These are phyloP conservation scores for Zygosaccharomyces pseudorouxii DNA, from an alignment of 805 yeast genomes.

Conservation along the genomic window DNA sequence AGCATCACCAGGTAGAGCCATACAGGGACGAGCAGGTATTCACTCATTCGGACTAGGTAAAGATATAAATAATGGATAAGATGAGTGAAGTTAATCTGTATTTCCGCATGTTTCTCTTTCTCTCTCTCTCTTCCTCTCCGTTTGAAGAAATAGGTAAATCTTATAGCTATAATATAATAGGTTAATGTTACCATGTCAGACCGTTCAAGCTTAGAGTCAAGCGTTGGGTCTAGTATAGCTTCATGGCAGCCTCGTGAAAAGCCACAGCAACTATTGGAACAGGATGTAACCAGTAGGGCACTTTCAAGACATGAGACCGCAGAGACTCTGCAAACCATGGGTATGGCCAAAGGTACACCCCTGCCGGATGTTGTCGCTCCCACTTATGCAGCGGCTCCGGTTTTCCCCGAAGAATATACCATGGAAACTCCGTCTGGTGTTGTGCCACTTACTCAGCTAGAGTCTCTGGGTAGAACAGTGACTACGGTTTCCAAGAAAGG, in stretches of 20 bases:
- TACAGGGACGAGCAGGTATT: neutral
- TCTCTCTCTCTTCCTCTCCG: neutral
- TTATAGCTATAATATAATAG: neutral
- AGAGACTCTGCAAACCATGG: conserved; percentile 59
- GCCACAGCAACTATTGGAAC: conserved; percentile 2
- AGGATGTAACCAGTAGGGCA: conserved; percentile 1
- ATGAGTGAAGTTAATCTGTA: neutral
- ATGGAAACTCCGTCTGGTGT: conserved; percentile 84
- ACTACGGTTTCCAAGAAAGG: conserved; percentile 36
- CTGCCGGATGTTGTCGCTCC: conserved; percentile 56
- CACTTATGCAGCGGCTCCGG: conserved; percentile 51
- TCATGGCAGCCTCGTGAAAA: conserved; percentile 2
- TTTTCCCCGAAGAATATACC: conserved; percentile 90
- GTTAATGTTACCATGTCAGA: neutral
- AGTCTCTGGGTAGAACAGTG: conserved; percentile 54
- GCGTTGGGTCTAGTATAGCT: neutral
- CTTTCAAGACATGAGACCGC: conserved; percentile 66
- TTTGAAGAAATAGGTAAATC: no score
- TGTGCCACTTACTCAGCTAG: conserved; percentile 74
- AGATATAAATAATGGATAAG: neutral
- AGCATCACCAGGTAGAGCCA: neutral
- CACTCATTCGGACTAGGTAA: no score
- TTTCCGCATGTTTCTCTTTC: neutral
- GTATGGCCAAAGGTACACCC: conserved; percentile 52
- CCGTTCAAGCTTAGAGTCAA: neutral